These are phyloP conservation scores for Dothideomycetes sp. DNA, from an alignment of 2,329 filamentous ascomycete species.

Conservation along the genomic window DNA sequence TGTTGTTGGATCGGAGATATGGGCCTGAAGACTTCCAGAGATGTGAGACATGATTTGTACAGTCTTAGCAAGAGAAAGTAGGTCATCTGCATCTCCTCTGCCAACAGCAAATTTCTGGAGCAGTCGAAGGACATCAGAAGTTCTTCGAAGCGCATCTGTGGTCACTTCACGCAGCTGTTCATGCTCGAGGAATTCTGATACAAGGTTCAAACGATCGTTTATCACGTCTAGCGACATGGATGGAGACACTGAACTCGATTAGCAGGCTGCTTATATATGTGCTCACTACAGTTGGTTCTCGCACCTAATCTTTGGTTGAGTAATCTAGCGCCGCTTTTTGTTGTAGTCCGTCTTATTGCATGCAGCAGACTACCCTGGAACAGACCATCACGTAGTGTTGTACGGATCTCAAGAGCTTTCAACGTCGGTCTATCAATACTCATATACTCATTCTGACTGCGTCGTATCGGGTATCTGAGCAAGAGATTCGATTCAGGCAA, in stretches of 20 bases:
- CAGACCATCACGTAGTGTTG: slow-evolving; percentile 70
- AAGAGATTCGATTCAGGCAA: slow-evolving; percentile 70
- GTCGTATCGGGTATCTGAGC: slow-evolving; percentile 70
- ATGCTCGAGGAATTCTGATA: slow-evolving; percentile 62
- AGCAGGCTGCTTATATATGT: slow-evolving; percentile 6
- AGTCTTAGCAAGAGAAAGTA: slow-evolving; percentile 73
- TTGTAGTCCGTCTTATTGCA: slow-evolving; percentile 80
- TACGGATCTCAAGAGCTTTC: slow-evolving; percentile 77
- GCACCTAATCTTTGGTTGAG: slow-evolving; percentile 73
- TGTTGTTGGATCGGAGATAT: neutral
- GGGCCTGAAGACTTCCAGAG: slow-evolving; percentile 33
- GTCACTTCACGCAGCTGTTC: slow-evolving; percentile 62
- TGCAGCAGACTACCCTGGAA: slow-evolving; percentile 81
- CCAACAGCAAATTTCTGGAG: slow-evolving; percentile 92
- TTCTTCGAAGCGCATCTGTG: slow-evolving; percentile 58
- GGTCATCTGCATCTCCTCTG: slow-evolving; percentile 82
- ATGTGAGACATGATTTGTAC: slow-evolving; percentile 66
- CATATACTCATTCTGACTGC: slow-evolving; percentile 71
- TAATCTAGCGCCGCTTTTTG: slow-evolving; percentile 79
- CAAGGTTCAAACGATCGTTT: slow-evolving; percentile 69
- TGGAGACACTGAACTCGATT: slow-evolving; percentile 52
- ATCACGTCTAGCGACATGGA: slow-evolving; percentile 80
- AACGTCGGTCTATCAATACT: slow-evolving; percentile 86
- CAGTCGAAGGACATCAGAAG: slow-evolving; percentile 77
- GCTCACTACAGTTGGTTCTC: too few relatives aligned